Evolutionary conservation across 345 rosid genomes (phyloP).

Genomic region (Fremontodendron californicum): DNA sequence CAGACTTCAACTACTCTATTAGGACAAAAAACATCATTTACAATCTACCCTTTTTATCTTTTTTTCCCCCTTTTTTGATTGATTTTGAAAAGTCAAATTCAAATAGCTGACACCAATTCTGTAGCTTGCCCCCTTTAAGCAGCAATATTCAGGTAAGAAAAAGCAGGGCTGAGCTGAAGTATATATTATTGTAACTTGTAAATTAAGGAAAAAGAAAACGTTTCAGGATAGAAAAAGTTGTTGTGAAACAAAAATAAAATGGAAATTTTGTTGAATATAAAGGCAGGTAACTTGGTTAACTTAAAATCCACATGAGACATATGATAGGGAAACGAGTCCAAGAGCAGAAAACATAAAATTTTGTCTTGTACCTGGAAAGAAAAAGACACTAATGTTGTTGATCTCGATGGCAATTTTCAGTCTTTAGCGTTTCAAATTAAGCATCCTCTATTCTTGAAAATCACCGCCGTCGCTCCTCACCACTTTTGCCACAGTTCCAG

Average conservation of each 20-base stretch:
- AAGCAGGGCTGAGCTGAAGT: too few species aligned
- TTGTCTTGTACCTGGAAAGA: constrained; percentile 1
- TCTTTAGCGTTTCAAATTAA: background rate
- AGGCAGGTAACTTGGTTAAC: background rate
- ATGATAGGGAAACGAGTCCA: background rate
- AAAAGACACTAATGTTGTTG: background rate
- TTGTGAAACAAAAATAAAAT: too few species aligned
- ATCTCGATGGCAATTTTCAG: background rate
- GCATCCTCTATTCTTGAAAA: background rate
- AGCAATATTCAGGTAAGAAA: too few species aligned
- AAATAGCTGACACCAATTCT: background rate
- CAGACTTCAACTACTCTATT: background rate
- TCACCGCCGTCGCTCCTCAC: background rate
- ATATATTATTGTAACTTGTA: too few species aligned
- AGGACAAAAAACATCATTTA: background rate
- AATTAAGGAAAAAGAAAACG: background rate
- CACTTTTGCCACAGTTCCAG: too few species aligned
- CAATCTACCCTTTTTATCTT: background rate
- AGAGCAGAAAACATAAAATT: background rate
- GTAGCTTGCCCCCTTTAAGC: background rate
- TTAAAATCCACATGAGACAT: background rate
- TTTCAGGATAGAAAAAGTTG: background rate
- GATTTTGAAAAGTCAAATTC: background rate
- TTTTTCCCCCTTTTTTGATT: background rate
- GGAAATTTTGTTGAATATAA: background rate